Base-by-base conservation (phyloP, 768 basidiomycete genomes). In the Boletus eberwhitei region DNA sequence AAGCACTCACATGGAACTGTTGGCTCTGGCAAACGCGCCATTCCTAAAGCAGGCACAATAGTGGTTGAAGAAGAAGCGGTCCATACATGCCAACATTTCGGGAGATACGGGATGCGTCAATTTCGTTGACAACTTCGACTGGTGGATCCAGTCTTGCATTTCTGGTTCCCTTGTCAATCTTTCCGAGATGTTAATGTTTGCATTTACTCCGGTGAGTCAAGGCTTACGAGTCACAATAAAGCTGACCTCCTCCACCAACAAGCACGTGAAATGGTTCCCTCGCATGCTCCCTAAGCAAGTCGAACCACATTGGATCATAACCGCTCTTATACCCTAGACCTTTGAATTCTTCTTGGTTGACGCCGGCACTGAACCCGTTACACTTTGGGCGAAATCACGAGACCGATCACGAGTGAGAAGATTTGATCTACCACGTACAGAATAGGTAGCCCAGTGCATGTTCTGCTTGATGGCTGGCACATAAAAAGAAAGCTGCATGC, bases 301-400 rank as follows among this genome's bases (percentile, higher is more conserved):
- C 95, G 57, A 85, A 78, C 96, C 96, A 99, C 12, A 98, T 83
- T 8, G 92, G 93, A 68, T 95, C 94, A 61, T 88, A 92, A 0
- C 91, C 93, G 46, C 74, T 85, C 58, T 79, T 84, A 64, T 85
- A 95, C 0, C 90, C 88, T 9, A 88, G 88, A 4, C 87, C 85
- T 38, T 83, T 80, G 68, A 95, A 94, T 35, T 90, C 89, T 58
- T 92, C 88, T 52, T 87, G 85, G 64, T 96, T 93, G 26, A 98
- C 84, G 34, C 96, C 96, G 1, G 89, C 78, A 48, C 88, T 90
- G 65, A 93, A 93, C 0, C 91, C 91, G 58, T 93, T 94, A 64
- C 92, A 93, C 87, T 91, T 60, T 42, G 49, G 44, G 19, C 4
- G 21, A 36, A 16, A 35, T 26, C 8, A 29, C 34, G n/a, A 44